These are phyloP conservation scores for Leccinum broughii DNA, from an alignment of 768 basidiomycete genomes.

Conservation along the genomic window DNA sequence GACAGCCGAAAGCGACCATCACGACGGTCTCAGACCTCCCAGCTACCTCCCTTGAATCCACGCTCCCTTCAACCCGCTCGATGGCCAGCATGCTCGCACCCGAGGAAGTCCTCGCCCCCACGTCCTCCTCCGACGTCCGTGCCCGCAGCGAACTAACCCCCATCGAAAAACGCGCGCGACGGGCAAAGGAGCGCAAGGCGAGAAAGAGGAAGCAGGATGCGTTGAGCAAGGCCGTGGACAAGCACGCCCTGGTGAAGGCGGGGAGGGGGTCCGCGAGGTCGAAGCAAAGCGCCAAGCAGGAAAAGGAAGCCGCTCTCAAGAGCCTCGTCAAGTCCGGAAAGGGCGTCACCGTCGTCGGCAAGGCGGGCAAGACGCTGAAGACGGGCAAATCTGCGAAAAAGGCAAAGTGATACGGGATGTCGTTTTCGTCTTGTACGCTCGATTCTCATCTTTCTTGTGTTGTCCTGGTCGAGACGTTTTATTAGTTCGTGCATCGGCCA, in stretches of 20 bases:
- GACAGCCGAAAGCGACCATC: conserved; percentile 85
- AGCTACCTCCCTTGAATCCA: conserved; percentile 81
- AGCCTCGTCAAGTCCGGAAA: conserved; percentile 81
- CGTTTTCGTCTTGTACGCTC: conserved; percentile 12
- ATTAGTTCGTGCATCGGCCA: not conserved
- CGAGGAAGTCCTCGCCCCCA: conserved; percentile 80
- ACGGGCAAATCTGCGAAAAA: conserved; percentile 9
- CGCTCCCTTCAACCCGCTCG: conserved; percentile 76
- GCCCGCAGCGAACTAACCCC: conserved; percentile 83
- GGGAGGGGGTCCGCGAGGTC: not conserved
- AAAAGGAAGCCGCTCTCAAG: conserved; percentile 83
- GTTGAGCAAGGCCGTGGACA: conserved; percentile 65
- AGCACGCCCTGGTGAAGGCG: conserved; percentile 47
- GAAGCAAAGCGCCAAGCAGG: too few relatives aligned
- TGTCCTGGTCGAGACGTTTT: not conserved
- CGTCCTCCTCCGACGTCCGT: conserved; percentile 50
- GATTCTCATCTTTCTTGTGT: not conserved
- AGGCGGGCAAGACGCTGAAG: conserved; percentile 44
- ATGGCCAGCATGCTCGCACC: conserved; percentile 84
- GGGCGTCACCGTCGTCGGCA: conserved; percentile 88
- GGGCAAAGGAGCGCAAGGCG: conserved; percentile 67
- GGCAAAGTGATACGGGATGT: conserved; percentile 24
- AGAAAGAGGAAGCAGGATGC: conserved; percentile 66
- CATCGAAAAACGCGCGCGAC: conserved; percentile 73
- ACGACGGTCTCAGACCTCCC: conserved; percentile 81